phyloP scores from a whole-genome alignment of 169 alveolate genomes.

The Eimeria sp. region DNA sequence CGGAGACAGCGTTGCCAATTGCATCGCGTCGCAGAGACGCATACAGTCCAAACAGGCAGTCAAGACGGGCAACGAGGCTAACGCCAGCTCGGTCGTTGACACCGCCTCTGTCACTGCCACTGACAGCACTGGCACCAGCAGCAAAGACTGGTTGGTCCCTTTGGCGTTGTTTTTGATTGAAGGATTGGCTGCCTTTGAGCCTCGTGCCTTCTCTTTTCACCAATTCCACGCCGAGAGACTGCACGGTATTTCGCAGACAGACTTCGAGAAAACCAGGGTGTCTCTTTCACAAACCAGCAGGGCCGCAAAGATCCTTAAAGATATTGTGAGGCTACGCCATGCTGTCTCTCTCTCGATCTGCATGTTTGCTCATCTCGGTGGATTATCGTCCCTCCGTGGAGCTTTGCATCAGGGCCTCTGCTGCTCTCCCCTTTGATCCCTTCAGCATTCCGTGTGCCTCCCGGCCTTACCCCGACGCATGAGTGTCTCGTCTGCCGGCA shows the following conservation, averaged over 20 bases:
- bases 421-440: background rate
- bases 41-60: background rate
- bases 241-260: slow-evolving; percentile 57
- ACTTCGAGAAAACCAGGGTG: slow-evolving; percentile 73
- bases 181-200: slow-evolving; percentile 80
- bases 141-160: slow-evolving; percentile 51
- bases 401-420: background rate
- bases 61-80: background rate
- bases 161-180: slow-evolving; percentile 70
- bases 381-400: background rate
- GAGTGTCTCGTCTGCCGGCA: background rate
- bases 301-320: slow-evolving; percentile 60
- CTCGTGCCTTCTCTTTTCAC: slow-evolving; percentile 60
- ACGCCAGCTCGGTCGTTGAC: background rate
- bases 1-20: slow-evolving; percentile 65
- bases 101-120: background rate
- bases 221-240: slow-evolving; percentile 75
- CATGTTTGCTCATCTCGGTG: background rate
- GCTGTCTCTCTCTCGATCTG: background rate
- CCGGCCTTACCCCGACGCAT: background rate
- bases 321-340: slow-evolving; percentile 42
- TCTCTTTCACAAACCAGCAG: slow-evolving; percentile 61
- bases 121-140: slow-evolving; percentile 23
- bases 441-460: too few species aligned
- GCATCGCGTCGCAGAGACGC: slow-evolving; percentile 36